Conservation (phyloP, 2,329 filamentous ascomycete species). For the Ustulina deusta region DNA sequence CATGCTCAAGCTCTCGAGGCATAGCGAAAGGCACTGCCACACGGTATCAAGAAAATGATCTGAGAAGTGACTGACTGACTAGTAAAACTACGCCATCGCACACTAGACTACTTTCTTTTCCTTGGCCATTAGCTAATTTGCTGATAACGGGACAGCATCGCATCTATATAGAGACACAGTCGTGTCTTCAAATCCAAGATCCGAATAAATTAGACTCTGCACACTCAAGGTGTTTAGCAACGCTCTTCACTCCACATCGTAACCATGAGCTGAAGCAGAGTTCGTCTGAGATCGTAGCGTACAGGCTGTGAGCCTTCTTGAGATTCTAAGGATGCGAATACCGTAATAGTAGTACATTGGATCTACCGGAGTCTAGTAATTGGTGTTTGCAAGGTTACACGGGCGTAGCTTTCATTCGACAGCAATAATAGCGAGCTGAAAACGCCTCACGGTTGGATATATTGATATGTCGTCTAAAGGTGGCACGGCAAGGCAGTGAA, state of each 20-base stretch:
- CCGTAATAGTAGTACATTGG: not conserved
- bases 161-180: too few species aligned
- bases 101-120: too few species aligned
- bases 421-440: not conserved
- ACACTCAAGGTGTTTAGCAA: not conserved
- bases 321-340: not conserved
- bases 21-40: too few species aligned
- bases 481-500: not conserved
- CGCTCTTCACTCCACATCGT: not conserved
- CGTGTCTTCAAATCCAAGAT: too few species aligned
- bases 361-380: not conserved
- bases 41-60: too few species aligned
- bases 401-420: not conserved
- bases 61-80: too few species aligned
- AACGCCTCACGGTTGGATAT: not conserved
- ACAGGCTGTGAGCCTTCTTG: not conserved
- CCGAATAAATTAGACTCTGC: not conserved
- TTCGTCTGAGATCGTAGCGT: not conserved
- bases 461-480: not conserved
- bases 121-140: too few species aligned
- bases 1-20: too few species aligned
- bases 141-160: too few species aligned
- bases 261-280: not conserved
- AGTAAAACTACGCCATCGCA: too few species aligned
- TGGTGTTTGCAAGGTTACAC: not conserved